Evolutionary conservation across 495 filamentous ascomycete genomes (phyloP), one percentile per base, ranked within the genome.

Genomic region (Lindgomyces ingoldianus): DNA sequence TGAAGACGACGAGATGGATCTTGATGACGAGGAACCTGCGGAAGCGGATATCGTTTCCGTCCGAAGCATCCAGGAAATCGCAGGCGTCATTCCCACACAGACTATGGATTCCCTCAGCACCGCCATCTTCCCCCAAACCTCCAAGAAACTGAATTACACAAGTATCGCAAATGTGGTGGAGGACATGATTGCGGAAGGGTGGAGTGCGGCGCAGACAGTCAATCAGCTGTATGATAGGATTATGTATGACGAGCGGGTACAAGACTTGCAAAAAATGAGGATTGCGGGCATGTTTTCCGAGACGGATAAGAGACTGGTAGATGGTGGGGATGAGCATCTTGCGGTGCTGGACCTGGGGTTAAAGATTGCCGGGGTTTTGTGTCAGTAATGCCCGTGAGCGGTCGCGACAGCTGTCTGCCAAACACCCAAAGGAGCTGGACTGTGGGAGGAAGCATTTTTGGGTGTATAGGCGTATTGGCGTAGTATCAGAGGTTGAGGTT

Each of bases 281-380:
- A 96, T 99, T 62, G 87, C 92, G 25, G 81, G 88, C 67, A 81
- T 91, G 22, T 98, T 99, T 72, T 96, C 91, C 0, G 93, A 97
- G 74, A 79, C 91, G 53, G 94, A 99, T 69, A 97, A 96, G 81
- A 83, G 94, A 53, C 75, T 99, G 50, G 88, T 95, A n/a, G 95
- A 99, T 75, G 94, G 94, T n/a, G 88, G 91, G 2, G 95, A 99
- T 72, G 94, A 99, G 76, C 92, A 98, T 71, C 76, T 99, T 21
- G 90, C 88, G 9, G 88, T 98, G 46, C 74, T 98, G 42, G 94
- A 99, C 75, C 73, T 97, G 60, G 80, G 88, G 21, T 76, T 98
- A 64, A 84, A 89, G 69, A 86, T 97, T 73, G 87, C 89, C 0
- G 86, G 86, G 12, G 87, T 96, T 52, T 66, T 98, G 67, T 81